A percentile compares a stretch with the other conserved stretches of the same genome.
phyloP scores from a whole-genome alignment of 768 basidiomycete species.

The Chiua virens region DNA sequence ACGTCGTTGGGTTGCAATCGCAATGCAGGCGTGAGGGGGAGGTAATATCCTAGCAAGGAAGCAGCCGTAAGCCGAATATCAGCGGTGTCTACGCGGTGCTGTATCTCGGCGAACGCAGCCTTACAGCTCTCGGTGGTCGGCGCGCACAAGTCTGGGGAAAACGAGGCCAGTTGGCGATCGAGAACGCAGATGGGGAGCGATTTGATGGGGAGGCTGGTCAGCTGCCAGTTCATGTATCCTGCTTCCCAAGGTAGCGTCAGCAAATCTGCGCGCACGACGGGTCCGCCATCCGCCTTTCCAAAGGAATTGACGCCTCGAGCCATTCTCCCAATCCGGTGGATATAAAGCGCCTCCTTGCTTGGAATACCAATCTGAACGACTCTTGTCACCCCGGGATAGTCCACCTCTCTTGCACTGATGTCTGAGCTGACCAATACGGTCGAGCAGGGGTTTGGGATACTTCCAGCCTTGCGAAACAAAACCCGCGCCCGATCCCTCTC shows the following conservation, averaged over 20 bases:
- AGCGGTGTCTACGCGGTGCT: conserved; percentile 42
- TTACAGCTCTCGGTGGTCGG: conserved; percentile 26
- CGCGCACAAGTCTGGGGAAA: conserved; percentile 10
- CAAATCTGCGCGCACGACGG: conserved; percentile 62
- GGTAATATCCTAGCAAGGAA: conserved; percentile 72
- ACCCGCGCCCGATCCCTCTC: conserved; percentile 27
- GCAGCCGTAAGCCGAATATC: conserved; percentile 62
- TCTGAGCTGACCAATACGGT: conserved; percentile 82
- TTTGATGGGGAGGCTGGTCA: conserved; percentile 70
- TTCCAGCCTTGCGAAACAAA: conserved; percentile 11
- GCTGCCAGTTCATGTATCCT: conserved; percentile 59
- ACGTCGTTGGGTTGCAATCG: conserved; percentile 44
- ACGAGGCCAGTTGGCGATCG: conserved; percentile 9
- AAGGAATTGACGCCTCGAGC: conserved; percentile 60
- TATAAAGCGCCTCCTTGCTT: conserved; percentile 63
- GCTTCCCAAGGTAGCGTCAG: conserved; percentile 80
- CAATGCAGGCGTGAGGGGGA: conserved; percentile 49
- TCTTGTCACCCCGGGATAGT: conserved; percentile 86
- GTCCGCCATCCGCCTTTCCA: neutral
- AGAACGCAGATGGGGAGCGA: conserved; percentile 38
- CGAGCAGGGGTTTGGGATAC: conserved; percentile 35
- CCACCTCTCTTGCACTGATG: conserved; percentile 84
- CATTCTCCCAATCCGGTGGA: conserved; percentile 85
- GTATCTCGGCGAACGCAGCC: conserved; percentile 30
- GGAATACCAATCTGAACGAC: conserved; percentile 92